phyloP scores from a whole-genome alignment of 176 grass and related monocot genomes.

The Lolium rigidum region DNA sequence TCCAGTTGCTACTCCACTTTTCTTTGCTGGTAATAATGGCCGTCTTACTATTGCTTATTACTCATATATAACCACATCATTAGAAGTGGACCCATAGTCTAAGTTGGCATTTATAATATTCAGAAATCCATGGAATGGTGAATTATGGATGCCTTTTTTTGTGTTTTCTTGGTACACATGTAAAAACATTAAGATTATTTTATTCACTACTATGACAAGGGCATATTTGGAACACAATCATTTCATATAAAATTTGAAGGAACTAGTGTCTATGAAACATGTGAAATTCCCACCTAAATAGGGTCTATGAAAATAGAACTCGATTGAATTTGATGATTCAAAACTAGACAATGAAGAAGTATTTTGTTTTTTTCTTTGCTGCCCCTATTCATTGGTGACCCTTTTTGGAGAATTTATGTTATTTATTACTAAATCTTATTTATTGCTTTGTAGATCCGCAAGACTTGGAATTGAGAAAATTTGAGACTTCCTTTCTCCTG shows the following conservation, averaged over 20 bases:
- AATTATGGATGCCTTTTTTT: not conserved
- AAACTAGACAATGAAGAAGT: not conserved
- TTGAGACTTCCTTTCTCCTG: slow-evolving; percentile 92
- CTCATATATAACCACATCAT: not conserved
- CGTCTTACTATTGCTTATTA: not conserved
- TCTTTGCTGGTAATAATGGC: slow-evolving; percentile 76
- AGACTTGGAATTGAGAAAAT: slow-evolving; percentile 68
- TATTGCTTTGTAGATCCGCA: slow-evolving; percentile 57
- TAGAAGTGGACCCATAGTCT: slow-evolving; percentile 2
- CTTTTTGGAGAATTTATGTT: slow-evolving; percentile 7
- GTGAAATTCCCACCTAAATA: not conserved
- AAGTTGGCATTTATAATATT: slow-evolving; percentile 40
- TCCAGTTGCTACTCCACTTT: slow-evolving; percentile 76
- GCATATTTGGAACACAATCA: not conserved
- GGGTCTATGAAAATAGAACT: not conserved
- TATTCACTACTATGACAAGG: not conserved
- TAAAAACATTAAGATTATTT: not conserved
- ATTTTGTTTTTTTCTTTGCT: slow-evolving; percentile 7
- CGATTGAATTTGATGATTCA: not conserved
- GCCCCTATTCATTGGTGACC: not conserved
- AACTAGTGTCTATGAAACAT: not conserved
- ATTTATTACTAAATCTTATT: slow-evolving; percentile 18
- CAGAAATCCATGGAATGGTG: slow-evolving; percentile 10
- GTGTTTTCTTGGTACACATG: not conserved
- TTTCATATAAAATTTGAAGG: not conserved